Evolutionary conservation across 768 basidiomycete species (phyloP).

Genomic region (Lactarius quietus): DNA sequence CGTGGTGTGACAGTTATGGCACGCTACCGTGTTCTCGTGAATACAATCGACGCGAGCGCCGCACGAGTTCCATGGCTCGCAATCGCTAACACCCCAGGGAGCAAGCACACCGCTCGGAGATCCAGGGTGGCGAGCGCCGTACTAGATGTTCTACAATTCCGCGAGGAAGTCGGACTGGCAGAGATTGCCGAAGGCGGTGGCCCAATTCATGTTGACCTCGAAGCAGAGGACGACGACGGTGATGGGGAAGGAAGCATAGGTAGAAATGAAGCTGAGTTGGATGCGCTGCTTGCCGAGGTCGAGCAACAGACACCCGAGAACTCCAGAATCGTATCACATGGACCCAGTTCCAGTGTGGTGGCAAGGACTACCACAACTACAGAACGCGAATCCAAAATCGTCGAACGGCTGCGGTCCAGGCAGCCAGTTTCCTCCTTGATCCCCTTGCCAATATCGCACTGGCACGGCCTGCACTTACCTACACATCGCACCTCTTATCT

Average conservation of each 20-base stretch:
- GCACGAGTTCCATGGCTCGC: conserved; percentile 68
- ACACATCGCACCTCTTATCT: conserved; percentile 52
- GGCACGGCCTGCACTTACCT: conserved; percentile 4
- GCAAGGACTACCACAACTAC: too few relatives aligned
- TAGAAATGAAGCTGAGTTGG: too few relatives aligned
- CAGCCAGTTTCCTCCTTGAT: too few relatives aligned
- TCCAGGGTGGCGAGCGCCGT: conserved; percentile 61
- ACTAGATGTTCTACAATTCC: conserved; percentile 65
- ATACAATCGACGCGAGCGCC: conserved; percentile 55
- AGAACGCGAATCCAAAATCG: conserved; percentile 32
- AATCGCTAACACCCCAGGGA: conserved; percentile 42
- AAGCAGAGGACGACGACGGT: conserved; percentile 33
- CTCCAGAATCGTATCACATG: too few relatives aligned
- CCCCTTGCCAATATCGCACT: conserved; percentile 42
- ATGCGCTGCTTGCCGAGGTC: too few relatives aligned
- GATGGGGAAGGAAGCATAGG: conserved; percentile 21
- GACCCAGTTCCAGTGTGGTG: too few relatives aligned
- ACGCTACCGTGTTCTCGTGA: conserved; percentile 64
- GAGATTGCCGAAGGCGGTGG: conserved; percentile 34
- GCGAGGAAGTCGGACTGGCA: conserved; percentile 56
- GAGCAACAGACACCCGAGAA: too few relatives aligned
- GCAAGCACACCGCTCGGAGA: conserved; percentile 50
- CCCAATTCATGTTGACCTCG: conserved; percentile 38
- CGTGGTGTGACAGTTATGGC: too few relatives aligned
- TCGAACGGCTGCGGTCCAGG: conserved; percentile 39